Base-by-base conservation (phyloP, 208 protist genomes). In the Herpetomonas tarakana region DNA sequence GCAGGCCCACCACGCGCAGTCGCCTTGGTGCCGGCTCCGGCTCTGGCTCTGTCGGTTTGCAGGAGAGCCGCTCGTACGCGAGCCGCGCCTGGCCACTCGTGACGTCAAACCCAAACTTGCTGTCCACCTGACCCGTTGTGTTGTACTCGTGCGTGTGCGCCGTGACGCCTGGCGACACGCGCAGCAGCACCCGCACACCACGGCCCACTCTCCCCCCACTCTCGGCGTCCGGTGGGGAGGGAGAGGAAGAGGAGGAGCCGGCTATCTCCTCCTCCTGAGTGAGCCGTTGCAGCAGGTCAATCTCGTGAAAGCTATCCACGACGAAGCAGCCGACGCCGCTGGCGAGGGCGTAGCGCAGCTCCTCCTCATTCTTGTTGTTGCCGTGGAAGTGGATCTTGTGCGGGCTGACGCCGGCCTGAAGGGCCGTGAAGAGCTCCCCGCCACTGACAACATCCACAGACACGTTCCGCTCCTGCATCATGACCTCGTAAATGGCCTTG, bases 91-190 rank as follows among this genome's bases (percentile, higher is more conserved):
- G 57, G 22, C 57, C 57, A 30, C 57, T 62, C 16, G 46, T 46
- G 21, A 62, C 39, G 57, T 62, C 57, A 4, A 52, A 30, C 0
- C 57, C 57, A 16, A 52, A 62, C 57, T 52, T 62, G 3, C 44
- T 52, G 46, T 62, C 46, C 46, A 62, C 46, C 46, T 62, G 57
- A 11, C 57, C 57, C 6, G 57, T 62, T 14, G 57, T 62, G 57
- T 62, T 62, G 57, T 62, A 22, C 29, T 22, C 57, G 46, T 52
- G 57, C 3, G 57, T 62, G 57, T 53, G 57, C 12, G 57, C 44
- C 7, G 57, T 62, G 16, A 62, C 57, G 1, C 57, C 57, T 0
- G 57, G 57, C 1, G 57, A 41, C 14, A 62, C 57, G 9, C 57
- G 46, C 41, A 62, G 29, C 29, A 53, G 30, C 3, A 62, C 57